These are phyloP conservation scores for cucumber (Cucumis sativus) DNA, from an alignment of 306 rosid species.

Conservation along the genomic window DNA sequence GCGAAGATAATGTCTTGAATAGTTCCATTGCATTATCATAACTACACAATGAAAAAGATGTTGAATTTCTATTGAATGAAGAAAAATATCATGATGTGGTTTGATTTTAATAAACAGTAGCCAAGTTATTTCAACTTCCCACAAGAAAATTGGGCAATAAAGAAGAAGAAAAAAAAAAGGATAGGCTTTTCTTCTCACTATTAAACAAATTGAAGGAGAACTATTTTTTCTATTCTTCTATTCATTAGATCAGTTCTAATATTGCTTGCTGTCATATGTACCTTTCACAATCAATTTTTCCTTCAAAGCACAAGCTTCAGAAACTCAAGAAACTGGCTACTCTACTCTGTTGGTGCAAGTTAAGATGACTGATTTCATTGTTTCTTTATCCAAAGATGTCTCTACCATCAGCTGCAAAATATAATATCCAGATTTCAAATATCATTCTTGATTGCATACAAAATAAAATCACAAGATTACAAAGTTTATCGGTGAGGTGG, in stretches of 20 bases:
- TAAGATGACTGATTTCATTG: constrained; percentile 58
- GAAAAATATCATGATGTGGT: neutral
- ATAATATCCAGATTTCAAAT: constrained; percentile 9
- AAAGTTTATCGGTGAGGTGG: neutral
- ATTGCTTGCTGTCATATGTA: neutral
- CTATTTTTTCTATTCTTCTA: neutral
- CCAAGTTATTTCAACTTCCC: neutral
- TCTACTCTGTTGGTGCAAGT: constrained; percentile 60
- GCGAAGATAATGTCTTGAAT: too few species aligned
- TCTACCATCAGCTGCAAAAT: constrained; percentile 58
- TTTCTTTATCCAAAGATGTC: constrained; percentile 63
- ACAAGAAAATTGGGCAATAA: neutral
- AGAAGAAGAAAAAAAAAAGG: neutral
- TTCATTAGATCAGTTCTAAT: neutral
- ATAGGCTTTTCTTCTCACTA: neutral
- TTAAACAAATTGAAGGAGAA: neutral
- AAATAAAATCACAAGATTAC: neutral
- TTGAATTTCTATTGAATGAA: neutral
- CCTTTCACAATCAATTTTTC: neutral
- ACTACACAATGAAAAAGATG: neutral
- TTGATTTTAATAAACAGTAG: neutral
- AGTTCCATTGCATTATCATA: too few species aligned
- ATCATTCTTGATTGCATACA: neutral
- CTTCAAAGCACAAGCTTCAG: neutral
- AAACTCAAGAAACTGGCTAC: constrained; percentile 16